Conservation (phyloP, 2,329 filamentous ascomycete species). For the Fusarium longipes region DNA sequence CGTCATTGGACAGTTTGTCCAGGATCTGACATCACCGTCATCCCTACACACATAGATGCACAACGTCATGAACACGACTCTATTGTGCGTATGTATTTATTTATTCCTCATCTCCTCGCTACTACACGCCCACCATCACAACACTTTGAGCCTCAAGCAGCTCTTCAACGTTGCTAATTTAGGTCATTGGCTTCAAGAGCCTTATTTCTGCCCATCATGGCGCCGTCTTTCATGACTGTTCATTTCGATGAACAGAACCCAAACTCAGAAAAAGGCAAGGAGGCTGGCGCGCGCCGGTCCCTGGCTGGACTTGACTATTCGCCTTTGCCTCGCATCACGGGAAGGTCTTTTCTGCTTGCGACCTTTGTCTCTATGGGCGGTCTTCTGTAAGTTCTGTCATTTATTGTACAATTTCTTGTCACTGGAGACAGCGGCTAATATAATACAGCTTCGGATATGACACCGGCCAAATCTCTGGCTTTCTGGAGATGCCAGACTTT, state of each 20-base stretch:
- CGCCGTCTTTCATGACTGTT: constrained; percentile 44
- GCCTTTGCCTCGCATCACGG: constrained; percentile 55
- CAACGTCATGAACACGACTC: neutral
- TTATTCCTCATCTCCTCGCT: neutral
- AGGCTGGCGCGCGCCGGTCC: constrained; percentile 47
- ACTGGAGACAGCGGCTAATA: neutral
- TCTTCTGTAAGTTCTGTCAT: constrained; percentile 51
- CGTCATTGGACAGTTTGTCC: constrained; percentile 7
- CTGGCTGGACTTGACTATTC: constrained; percentile 58
- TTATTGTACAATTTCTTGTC: no score
- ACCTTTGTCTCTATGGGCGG: constrained; percentile 59
- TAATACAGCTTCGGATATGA: constrained; percentile 56
- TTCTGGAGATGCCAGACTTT: constrained; percentile 69
- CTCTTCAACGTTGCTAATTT: neutral
- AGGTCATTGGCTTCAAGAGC: constrained; percentile 2
- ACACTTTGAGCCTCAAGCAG: neutral
- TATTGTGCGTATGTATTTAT: neutral
- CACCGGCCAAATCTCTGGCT: constrained; percentile 66
- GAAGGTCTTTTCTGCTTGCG: constrained; percentile 53
- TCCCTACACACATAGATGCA: neutral
- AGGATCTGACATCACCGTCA: constrained; percentile 33
- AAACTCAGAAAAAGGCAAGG: constrained; percentile 51
- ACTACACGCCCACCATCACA: neutral
- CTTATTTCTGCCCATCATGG: constrained; percentile 31
- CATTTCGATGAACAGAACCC: constrained; percentile 58